phyloP scores from a whole-genome alignment of 352 stramenopile species.

The Elongisporangium prolatum region DNA sequence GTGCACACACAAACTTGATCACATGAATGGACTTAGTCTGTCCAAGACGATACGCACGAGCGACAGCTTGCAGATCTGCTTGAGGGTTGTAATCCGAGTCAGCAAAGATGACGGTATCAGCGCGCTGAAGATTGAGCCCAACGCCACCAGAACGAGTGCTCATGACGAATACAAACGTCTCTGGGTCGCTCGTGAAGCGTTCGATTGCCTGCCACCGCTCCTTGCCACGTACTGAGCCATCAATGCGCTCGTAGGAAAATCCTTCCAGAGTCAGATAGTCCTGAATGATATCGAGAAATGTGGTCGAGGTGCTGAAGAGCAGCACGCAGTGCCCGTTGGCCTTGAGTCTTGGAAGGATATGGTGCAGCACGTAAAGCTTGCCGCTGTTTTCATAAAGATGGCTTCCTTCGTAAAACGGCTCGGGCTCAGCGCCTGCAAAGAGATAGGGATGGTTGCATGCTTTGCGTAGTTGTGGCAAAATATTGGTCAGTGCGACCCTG shows the following conservation, averaged over 20 bases:
- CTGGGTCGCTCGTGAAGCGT: slow-evolving; percentile 74
- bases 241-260: slow-evolving; percentile 75
- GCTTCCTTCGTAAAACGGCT: slow-evolving; percentile 66
- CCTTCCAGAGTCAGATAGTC: slow-evolving; percentile 73
- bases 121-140: slow-evolving; percentile 69
- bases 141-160: slow-evolving; percentile 69
- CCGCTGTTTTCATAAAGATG: slow-evolving; percentile 77
- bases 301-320: slow-evolving; percentile 75
- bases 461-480: slow-evolving; percentile 93
- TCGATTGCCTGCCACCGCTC: slow-evolving; percentile 82
- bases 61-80: slow-evolving; percentile 63
- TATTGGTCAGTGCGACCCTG: slow-evolving; percentile 92
- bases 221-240: slow-evolving; percentile 69
- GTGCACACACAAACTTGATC: slow-evolving; percentile 70
- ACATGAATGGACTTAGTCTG: slow-evolving; percentile 79
- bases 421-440: slow-evolving; percentile 75
- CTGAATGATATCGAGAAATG: slow-evolving; percentile 77
- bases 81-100: slow-evolving; percentile 82
- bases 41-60: slow-evolving; percentile 61
- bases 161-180: slow-evolving; percentile 88
- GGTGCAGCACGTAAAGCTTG: slow-evolving; percentile 84
- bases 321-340: slow-evolving; percentile 80
- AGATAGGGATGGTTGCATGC: slow-evolving; percentile 90
- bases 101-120: slow-evolving; percentile 78
- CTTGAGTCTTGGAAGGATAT: slow-evolving; percentile 74